These are phyloP conservation scores for Lophiotrema nucula DNA, from an alignment of 495 filamentous ascomycete genomes.

Conservation along the genomic window DNA sequence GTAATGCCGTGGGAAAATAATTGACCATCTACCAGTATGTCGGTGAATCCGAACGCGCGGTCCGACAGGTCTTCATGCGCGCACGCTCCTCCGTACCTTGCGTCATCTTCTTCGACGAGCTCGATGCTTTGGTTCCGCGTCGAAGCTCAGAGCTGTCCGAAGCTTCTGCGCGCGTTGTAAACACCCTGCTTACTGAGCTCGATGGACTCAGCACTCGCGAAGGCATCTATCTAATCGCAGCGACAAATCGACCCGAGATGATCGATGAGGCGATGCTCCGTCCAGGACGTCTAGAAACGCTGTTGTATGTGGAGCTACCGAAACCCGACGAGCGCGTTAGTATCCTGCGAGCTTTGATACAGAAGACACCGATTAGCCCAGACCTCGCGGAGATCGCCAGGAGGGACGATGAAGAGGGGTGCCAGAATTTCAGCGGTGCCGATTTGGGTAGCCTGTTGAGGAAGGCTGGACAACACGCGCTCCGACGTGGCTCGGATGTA, in stretches of 20 bases:
- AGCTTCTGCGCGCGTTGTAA: conserved; percentile 84
- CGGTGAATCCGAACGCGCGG: conserved; percentile 88
- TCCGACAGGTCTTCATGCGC: conserved; percentile 87
- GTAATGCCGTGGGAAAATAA: too few species aligned
- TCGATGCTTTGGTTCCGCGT: conserved; percentile 86
- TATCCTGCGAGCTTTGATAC: conserved; percentile 75
- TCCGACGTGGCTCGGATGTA: conserved; percentile 51
- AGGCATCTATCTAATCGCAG: conserved; percentile 92
- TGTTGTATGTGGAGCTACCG: conserved; percentile 87
- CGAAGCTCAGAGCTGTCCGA: conserved; percentile 80
- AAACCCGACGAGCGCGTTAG: conserved; percentile 74
- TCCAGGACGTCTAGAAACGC: conserved; percentile 84
- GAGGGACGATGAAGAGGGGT: conserved; percentile 46
- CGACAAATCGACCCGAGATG: conserved; percentile 93
- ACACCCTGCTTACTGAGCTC: conserved; percentile 93
- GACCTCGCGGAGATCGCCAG: conserved; percentile 60
- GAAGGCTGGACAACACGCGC: conserved; percentile 72
- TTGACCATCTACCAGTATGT: conserved; percentile 80
- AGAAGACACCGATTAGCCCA: conserved; percentile 55
- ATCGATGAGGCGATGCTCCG: conserved; percentile 95
- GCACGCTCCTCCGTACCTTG: conserved; percentile 85
- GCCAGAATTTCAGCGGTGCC: conserved; percentile 85
- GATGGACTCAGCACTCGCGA: conserved; percentile 78
- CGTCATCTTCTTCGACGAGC: conserved; percentile 96
- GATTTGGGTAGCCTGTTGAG: conserved; percentile 77